Evolutionary conservation across 2,329 filamentous ascomycete species (phyloP).

Genomic region (Emmonsia crescens): DNA sequence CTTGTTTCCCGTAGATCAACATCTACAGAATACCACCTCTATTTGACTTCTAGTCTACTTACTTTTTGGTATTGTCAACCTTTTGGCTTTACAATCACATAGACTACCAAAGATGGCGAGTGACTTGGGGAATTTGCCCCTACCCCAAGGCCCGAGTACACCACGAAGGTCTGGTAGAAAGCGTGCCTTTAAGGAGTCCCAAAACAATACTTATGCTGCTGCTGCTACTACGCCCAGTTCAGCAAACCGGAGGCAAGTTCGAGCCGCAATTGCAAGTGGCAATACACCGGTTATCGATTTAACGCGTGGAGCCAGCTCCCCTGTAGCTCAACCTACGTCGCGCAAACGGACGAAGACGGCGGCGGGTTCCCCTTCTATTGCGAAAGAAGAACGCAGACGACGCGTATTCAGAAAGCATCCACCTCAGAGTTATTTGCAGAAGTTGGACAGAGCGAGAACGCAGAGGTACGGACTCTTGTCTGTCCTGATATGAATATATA

Average conservation of each 20-base stretch:
- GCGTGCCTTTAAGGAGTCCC: not conserved
- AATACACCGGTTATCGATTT: slow-evolving; percentile 13
- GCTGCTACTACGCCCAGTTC: slow-evolving; percentile 4
- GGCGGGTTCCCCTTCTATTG: slow-evolving; percentile 9
- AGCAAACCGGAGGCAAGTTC: slow-evolving; percentile 9
- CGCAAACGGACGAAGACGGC: not conserved
- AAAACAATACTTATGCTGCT: not conserved
- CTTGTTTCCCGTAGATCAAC: no score
- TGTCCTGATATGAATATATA: not conserved
- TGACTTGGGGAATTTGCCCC: not conserved
- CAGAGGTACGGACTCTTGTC: slow-evolving; percentile 29
- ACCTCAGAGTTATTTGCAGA: slow-evolving; percentile 37
- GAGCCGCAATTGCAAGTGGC: not conserved
- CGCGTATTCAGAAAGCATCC: slow-evolving; percentile 33
- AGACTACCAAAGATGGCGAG: not conserved
- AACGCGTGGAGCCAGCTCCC: slow-evolving; percentile 6
- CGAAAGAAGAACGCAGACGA: slow-evolving; percentile 29
- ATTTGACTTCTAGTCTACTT: not conserved
- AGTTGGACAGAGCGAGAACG: slow-evolving; percentile 39
- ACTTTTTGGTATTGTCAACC: not conserved
- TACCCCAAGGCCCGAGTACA: not conserved
- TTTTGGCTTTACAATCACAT: not conserved
- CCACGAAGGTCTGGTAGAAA: not conserved
- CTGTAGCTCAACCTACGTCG: not conserved
- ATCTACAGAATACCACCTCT: no score